Conservation (phyloP, 1,139 yeast genomes). For the Taphrina betulina region DNA sequence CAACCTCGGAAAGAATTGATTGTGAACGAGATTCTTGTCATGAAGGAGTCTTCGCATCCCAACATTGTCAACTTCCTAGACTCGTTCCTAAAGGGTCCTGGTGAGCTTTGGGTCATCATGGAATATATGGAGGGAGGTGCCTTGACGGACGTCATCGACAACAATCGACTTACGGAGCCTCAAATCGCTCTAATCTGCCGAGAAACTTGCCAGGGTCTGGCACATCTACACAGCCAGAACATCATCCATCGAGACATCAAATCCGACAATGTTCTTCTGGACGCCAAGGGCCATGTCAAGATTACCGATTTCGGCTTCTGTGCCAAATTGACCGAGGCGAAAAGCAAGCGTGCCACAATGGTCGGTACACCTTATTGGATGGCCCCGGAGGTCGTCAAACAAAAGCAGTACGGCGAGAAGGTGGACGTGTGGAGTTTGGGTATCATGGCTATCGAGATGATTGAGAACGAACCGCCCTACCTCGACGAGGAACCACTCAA, state of each 20-base stretch:
- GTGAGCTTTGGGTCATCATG: constrained; percentile 89
- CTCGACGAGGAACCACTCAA: constrained; percentile 91
- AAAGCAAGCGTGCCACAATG: constrained; percentile 95
- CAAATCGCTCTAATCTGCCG: constrained; percentile 89
- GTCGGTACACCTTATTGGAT: constrained; percentile 99
- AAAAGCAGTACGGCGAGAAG: constrained; percentile 72
- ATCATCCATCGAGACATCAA: constrained; percentile 95
- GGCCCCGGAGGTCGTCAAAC: constrained; percentile 99
- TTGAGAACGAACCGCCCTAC: constrained; percentile 97
- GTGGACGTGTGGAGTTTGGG: constrained; percentile 98
- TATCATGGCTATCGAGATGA: constrained; percentile 97
- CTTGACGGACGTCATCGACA: constrained; percentile 84
- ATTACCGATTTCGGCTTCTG: constrained; percentile 98
- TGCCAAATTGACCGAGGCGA: constrained; percentile 89
- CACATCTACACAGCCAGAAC: constrained; percentile 84
- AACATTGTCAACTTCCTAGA: constrained; percentile 91
- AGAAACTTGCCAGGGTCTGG: constrained; percentile 88
- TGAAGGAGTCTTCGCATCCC: constrained; percentile 87
- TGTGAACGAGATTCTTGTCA: constrained; percentile 87
- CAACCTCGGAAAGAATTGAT: constrained; percentile 96
- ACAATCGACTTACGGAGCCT: constrained; percentile 73
- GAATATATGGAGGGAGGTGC: constrained; percentile 94
- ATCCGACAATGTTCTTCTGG: constrained; percentile 87
- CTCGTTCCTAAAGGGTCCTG: constrained; percentile 61
- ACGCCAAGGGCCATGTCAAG: constrained; percentile 83